Base-by-base conservation (phyloP, 495 filamentous ascomycete genomes). In the Hyaloscypha hepaticicola region DNA sequence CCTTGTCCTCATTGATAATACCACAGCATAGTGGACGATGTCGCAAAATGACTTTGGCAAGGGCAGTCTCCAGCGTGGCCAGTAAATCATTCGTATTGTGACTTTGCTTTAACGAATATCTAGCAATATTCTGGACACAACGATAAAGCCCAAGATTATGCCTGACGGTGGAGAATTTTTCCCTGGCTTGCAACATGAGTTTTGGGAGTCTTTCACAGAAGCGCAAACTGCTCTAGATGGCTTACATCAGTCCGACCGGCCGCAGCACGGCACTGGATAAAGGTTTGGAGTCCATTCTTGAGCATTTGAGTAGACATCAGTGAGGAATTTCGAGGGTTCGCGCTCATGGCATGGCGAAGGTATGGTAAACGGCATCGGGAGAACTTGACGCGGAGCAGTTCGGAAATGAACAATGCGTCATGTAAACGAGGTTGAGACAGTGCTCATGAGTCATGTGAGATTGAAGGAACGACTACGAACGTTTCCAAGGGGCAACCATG, bases 11-110 rank as follows among this genome's bases (percentile, higher is more conserved):
- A 59, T 69, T 50, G 14, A 66, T 50, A 22, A 73, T 71, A 1
- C 63, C 66, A 33, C 53, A 60, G 53, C 70, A 67, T 24, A 73
- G 53, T n/a, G 55, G n/a, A 19, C 64, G 53, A 61, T 73, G 61
- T 56, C 52, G 53, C n/a, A 72, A 56, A 26, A 73, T 58, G 1
- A 65, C 67, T 28, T 68, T 45, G 3, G 57, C 45, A 19, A 70
- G 45, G 22, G 67, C 63, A 27, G 38, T 45, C 33, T 66, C 38
- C 50, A 72, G 49, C 7, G 56, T 38, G 2, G 24, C 27, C 9
- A 31, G 14, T 7, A 71, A 61, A 50, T 66, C 21, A n/a, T 50
- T 5, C 16, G 38, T 8, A 45, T 16, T 45, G 14, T 48, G 31
- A 16, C 5, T 26, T 11, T 4, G 4, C 1, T 55, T 19, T 26